Base-by-base conservation (phyloP, 164 flowering plant species). In the Macadamia integrifolia region DNA sequence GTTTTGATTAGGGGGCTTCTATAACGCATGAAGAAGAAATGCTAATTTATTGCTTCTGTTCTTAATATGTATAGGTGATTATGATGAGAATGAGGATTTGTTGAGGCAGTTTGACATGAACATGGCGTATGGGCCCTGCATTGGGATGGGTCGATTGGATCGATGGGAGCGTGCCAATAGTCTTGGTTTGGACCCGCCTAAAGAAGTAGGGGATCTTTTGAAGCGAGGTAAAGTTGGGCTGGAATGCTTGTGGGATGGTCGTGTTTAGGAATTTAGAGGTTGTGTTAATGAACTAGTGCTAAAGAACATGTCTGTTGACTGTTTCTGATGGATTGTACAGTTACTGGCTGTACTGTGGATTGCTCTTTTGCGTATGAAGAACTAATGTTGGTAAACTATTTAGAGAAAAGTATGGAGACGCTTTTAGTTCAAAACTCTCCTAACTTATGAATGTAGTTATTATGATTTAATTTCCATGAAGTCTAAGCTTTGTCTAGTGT, bases 21-120 rank as follows among this genome's bases (percentile, higher is more conserved):
- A 35, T 35, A 5, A 35, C 40, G 3, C 40, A 35, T 18, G 4
- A 9, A 53, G 56, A 31, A 46, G 31, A 46, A 28, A 18, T 32
- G 6, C 8, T 1, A 18, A n/a, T n/a, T 31, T 46, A 29, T 73
- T 23, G 50, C 42, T 46, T 56, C 71, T 9, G 42, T 29, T 57
- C 23, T 2, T 8, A 56, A 23, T 12, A 44, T 4, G 29, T 66
- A 11, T 59, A 87, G 96, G 79, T 58, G 85, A 80, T 48, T 70
- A 70, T 50, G 84, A 81, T 58, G 74, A 74, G 65, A 32, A 71
- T 1, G 94, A 91, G 77, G 83, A 85, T 55, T 61, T 84, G 52
- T 57, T 93, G 80, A 85, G 87, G 85, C 89, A 86, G 61, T 91
- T 91, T 52, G 98, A 93, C 76, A 70, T 90, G 93, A 85, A 88